Base-by-base conservation (phyloP, 257 asterid species). In the Eustoma russellianum region DNA sequence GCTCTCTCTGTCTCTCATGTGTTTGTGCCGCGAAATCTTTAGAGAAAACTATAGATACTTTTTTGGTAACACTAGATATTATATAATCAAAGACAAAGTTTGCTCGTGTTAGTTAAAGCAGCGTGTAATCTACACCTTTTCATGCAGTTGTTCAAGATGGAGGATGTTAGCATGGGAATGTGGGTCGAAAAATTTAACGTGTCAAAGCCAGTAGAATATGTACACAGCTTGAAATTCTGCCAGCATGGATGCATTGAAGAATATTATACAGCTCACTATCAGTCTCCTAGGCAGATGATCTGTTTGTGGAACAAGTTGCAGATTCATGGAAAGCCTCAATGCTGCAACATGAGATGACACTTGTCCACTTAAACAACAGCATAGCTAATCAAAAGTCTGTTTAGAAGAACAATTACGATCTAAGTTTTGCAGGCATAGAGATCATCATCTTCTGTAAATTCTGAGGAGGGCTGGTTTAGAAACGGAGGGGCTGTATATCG, bases 121-220 rank as follows among this genome's bases (percentile, higher is more conserved):
- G 30, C 30, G 30, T 24, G 30, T 24, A 24, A 24, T 24, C 30
- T 24, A 24, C 30, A 24, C 30, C 30, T 24, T 24, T 24, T 46
- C 55, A 6, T 53, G 68, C 88, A 90, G 98, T 60, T 86, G 68
- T 90, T 89, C 58, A 89, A 89, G 76, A 89, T 89, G 97, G 97
- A 89, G 68, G 97, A 89, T 15, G 97, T 89, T 33, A 86, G 97
- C 70, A 79, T 89, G 90, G 97, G 97, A 51, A 79, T 83, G 86
- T 89, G 97, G 97, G 94, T 89, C 17, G 88, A 78, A 75, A 77
- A 83, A 50, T 79, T 79, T 51, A 86, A 89, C 38, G 70, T 70
- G 60, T 18, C 94, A 33, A 74, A 53, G 48, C 66, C 75, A 2
- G 95, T 89, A 15, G 81, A 83, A 66, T 89, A 86, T 50, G 77